Conservation (phyloP, 1,284 basidiomycete genomes). For the Pulchroboletus neoregius region DNA sequence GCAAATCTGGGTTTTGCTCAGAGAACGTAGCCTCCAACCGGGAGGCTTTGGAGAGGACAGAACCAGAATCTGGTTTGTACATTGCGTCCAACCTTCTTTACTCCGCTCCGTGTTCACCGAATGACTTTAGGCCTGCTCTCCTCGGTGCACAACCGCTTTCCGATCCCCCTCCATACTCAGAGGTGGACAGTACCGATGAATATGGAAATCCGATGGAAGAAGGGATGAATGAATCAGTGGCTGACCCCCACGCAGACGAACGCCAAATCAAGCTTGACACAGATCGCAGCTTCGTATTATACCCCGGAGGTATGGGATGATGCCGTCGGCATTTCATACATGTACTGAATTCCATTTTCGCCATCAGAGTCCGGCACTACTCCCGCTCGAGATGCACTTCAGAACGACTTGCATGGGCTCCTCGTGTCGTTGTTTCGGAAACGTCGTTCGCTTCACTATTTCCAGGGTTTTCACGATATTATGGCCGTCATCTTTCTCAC, state of each 20-base stretch:
- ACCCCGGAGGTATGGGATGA: slow-evolving; percentile 53
- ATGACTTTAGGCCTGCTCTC: slow-evolving; percentile 23
- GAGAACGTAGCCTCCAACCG: slow-evolving; percentile 48
- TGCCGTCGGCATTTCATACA: slow-evolving; percentile 6
- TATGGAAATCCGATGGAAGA: slow-evolving; percentile 6
- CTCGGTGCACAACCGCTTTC: slow-evolving; percentile 23
- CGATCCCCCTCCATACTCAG: slow-evolving; percentile 30
- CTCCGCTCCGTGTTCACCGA: slow-evolving; percentile 10
- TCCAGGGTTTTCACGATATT: slow-evolving; percentile 95
- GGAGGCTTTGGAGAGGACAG: slow-evolving; percentile 62
- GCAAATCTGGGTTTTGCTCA: slow-evolving; percentile 48
- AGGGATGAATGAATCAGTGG: slow-evolving; percentile 8
- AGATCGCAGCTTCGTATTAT: slow-evolving; percentile 84
- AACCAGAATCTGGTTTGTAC: slow-evolving; percentile 52
- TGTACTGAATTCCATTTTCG: slow-evolving; percentile 22
- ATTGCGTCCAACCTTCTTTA: background rate
- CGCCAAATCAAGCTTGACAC: slow-evolving; percentile 84
- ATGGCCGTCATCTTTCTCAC: slow-evolving; percentile 84
- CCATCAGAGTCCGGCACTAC: slow-evolving; percentile 22
- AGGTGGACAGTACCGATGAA: slow-evolving; percentile 16
- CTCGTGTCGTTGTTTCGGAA: slow-evolving; percentile 72
- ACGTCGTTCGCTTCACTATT: slow-evolving; percentile 76
- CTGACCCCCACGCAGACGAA: slow-evolving; percentile 66
- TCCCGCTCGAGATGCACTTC: slow-evolving; percentile 43
- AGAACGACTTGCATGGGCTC: slow-evolving; percentile 70